These are phyloP conservation scores for Hanseniaspora vineae DNA, from an alignment of 805 yeast species.

Conservation along the genomic window DNA sequence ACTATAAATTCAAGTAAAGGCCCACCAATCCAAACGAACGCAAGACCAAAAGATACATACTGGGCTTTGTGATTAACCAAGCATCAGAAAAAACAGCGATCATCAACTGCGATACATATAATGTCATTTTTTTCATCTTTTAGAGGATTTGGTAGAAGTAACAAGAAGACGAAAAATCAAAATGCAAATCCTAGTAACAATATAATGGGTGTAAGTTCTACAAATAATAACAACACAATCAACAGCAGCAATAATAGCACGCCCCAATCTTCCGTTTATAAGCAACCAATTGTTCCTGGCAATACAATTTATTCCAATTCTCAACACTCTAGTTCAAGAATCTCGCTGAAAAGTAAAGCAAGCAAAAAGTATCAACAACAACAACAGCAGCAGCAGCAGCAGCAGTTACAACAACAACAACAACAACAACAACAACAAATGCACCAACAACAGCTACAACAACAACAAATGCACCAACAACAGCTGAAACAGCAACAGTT, in stretches of 20 bases:
- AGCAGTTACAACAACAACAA: conserved; percentile 3
- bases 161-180: conserved; percentile 32
- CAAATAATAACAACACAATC: not conserved
- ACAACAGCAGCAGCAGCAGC: conserved; percentile 13
- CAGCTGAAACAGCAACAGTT: conserved; percentile 19
- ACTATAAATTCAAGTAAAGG: no score
- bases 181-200: conserved; percentile 8
- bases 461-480: conserved; percentile 11
- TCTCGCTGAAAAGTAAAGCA: conserved; percentile 36
- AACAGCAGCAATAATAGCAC: not conserved
- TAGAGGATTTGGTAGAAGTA: conserved; percentile 49
- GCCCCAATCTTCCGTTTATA: conserved; percentile 14
- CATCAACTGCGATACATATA: not conserved
- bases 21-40: no score
- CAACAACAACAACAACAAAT: conserved; percentile 8
- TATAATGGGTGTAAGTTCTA: not conserved
- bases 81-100: not conserved
- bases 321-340: conserved; percentile 31
- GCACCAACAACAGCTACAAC: conserved; percentile 13
- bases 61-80: no score
- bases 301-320: conserved; percentile 24
- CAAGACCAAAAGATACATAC: no score
- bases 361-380: conserved; percentile 15
- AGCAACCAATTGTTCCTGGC: conserved; percentile 12
- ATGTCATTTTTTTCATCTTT: conserved; percentile 2